Evolutionary conservation across 352 stramenopile species (phyloP).

Genomic region (Globisporangium takayamanum): DNA sequence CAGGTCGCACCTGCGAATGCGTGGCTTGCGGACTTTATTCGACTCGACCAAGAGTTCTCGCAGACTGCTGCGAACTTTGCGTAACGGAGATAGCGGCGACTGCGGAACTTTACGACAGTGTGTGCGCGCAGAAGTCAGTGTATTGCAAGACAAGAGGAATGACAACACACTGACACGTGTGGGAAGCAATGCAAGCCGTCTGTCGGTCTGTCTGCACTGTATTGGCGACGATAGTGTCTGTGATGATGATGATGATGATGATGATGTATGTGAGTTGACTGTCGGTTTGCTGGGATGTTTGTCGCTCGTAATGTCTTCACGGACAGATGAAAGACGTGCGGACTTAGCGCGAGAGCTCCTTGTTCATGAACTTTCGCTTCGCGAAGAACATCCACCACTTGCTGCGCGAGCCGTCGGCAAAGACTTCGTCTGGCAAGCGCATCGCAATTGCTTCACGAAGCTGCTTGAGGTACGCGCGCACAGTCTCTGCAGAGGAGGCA

Average conservation of each 20-base stretch:
- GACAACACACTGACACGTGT: too few species aligned
- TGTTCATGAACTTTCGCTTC: constrained; percentile 95
- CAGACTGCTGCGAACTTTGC: constrained; percentile 63
- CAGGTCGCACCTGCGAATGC: constrained; percentile 62
- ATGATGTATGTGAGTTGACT: neutral
- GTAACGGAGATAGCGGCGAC: constrained; percentile 13
- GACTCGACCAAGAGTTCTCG: constrained; percentile 62
- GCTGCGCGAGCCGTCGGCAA: constrained; percentile 79
- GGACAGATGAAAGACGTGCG: neutral
- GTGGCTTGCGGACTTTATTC: constrained; percentile 66
- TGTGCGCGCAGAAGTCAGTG: too few species aligned
- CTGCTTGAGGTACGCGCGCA: constrained; percentile 89
- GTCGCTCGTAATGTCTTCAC: neutral
- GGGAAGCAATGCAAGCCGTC: too few species aligned
- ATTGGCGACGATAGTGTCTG: neutral
- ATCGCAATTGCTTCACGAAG: constrained; percentile 78
- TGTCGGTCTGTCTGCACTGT: too few species aligned
- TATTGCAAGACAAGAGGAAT: too few species aligned
- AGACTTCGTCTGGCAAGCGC: constrained; percentile 81
- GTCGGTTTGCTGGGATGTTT: too few species aligned
- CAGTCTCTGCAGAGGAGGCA: constrained; percentile 45
- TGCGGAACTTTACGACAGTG: neutral
- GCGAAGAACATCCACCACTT: constrained; percentile 94
- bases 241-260: constrained; percentile 4
- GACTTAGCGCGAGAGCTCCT: constrained; percentile 69